Evolutionary conservation across 2,329 filamentous ascomycete species (phyloP).

Genomic region (Tricladium varicosporioides): DNA sequence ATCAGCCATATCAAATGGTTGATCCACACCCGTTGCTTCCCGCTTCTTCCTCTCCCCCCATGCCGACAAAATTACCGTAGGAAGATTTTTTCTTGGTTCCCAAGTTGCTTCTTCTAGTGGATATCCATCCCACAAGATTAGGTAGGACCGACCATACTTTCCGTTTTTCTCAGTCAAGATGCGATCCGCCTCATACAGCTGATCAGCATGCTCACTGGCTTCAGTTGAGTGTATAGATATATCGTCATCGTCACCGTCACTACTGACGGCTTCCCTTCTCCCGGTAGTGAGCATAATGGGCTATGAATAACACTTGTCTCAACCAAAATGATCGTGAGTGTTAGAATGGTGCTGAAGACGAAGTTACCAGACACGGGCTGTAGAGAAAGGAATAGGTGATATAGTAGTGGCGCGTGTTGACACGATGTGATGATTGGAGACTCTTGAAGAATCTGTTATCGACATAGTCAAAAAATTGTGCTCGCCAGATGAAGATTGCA

Average conservation of each 20-base stretch:
- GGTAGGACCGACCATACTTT: slow-evolving; percentile 44
- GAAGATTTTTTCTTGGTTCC: slow-evolving; percentile 46
- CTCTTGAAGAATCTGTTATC: too few species aligned
- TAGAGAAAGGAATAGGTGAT: too few species aligned
- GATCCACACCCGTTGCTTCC: slow-evolving; percentile 17
- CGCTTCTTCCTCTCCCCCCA: slow-evolving; percentile 30
- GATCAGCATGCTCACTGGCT: slow-evolving; percentile 27
- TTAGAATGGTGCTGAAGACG: too few species aligned
- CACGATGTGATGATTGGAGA: too few species aligned
- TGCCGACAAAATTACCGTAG: slow-evolving; percentile 36
- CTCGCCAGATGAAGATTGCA: too few species aligned
- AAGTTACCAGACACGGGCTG: too few species aligned
- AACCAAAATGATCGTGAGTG: too few species aligned
- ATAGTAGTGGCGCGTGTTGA: too few species aligned
- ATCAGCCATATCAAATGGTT: slow-evolving; percentile 23
- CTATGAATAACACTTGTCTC: not conserved
- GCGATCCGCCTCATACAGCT: slow-evolving; percentile 38
- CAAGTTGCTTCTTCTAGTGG: slow-evolving; percentile 53
- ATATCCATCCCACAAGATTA: slow-evolving; percentile 66
- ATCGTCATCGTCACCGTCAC: slow-evolving; percentile 43
- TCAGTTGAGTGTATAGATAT: slow-evolving; percentile 56
- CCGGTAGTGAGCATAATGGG: not conserved
- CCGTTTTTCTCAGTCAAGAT: slow-evolving; percentile 47
- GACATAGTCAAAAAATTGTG: too few species aligned
- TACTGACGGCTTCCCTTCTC: not conserved